Conservation (phyloP, 2,329 filamentous ascomycete genomes). For the Aureobasidium subglaciale region DNA sequence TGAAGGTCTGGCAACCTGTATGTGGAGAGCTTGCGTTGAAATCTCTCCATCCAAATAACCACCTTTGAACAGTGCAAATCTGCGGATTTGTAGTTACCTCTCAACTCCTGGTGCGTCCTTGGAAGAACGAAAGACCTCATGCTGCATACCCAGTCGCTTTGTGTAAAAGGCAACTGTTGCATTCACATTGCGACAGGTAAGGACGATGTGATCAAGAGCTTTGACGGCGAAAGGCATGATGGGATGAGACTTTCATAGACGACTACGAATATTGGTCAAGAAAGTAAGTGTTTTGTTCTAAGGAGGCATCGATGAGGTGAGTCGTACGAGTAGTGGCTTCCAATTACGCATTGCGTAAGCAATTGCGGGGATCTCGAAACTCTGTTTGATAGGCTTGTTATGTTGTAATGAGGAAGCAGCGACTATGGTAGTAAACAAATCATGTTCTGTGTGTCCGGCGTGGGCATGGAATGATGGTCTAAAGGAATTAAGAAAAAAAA, state of each 20-base stretch:
- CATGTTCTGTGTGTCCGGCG: neutral
- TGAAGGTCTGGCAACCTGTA: neutral
- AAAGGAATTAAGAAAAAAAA: neutral
- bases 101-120: conserved; percentile 13
- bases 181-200: conserved; percentile 48
- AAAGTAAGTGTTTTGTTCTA: too few species aligned
- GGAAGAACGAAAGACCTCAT: conserved; percentile 43
- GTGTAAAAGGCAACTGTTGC: conserved; percentile 50
- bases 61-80: neutral
- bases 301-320: too few species aligned
- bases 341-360: neutral
- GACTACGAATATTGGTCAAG: too few species aligned
- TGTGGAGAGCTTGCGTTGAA: neutral
- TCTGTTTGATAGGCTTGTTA: neutral
- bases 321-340: neutral
- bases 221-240: conserved; percentile 25
- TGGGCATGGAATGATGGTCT: too few species aligned
- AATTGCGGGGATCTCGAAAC: neutral
- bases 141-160: conserved; percentile 50
- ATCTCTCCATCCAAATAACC: too few species aligned
- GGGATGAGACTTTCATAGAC: too few species aligned
- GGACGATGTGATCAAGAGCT: conserved; percentile 54
- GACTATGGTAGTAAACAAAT: neutral
- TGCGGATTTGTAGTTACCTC: conserved; percentile 9
- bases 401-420: neutral